A percentile compares a stretch with the other conserved stretches of the same genome.
These are phyloP conservation scores for Debaryomycetaceae sp. DNA, from an alignment of 1,139 yeast genomes.

Conservation along the genomic window DNA sequence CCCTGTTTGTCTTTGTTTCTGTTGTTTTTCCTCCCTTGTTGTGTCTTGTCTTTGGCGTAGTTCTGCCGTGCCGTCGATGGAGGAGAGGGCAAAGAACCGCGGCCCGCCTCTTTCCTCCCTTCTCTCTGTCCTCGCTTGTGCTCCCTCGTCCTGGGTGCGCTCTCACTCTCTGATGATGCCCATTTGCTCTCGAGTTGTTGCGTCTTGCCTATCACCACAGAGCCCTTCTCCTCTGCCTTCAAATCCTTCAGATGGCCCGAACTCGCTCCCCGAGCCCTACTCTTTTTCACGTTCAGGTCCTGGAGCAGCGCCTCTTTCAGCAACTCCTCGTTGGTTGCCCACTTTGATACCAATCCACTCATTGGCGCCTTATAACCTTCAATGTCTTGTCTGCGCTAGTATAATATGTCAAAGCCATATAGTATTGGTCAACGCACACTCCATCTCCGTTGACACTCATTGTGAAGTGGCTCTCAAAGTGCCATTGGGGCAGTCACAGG, in stretches of 20 bases:
- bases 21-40: background rate
- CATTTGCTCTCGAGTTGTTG: slow-evolving; percentile 19
- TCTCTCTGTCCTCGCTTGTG: background rate
- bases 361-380: slow-evolving; percentile 9
- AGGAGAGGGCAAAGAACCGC: slow-evolving; percentile 4
- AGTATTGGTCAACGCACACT: background rate
- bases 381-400: background rate
- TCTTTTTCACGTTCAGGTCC: slow-evolving; percentile 11
- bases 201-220: slow-evolving; percentile 9
- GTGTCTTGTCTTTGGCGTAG: background rate
- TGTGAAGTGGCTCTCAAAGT: too few relatives aligned
- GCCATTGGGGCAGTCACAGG: too few relatives aligned
- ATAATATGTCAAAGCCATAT: background rate
- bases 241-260: background rate
- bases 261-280: slow-evolving; percentile 3
- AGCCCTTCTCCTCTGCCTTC: slow-evolving; percentile 10
- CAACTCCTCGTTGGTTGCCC: slow-evolving; percentile 34
- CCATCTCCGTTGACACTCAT: too few relatives aligned
- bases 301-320: slow-evolving; percentile 22
- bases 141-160: background rate
- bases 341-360: slow-evolving; percentile 35
- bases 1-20: background rate
- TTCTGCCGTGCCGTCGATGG: slow-evolving; percentile 4
- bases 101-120: background rate
- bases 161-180: slow-evolving; percentile 9